Evolutionary conservation across 495 filamentous ascomycete species (phyloP).

Genomic region (Podospora sp.): DNA sequence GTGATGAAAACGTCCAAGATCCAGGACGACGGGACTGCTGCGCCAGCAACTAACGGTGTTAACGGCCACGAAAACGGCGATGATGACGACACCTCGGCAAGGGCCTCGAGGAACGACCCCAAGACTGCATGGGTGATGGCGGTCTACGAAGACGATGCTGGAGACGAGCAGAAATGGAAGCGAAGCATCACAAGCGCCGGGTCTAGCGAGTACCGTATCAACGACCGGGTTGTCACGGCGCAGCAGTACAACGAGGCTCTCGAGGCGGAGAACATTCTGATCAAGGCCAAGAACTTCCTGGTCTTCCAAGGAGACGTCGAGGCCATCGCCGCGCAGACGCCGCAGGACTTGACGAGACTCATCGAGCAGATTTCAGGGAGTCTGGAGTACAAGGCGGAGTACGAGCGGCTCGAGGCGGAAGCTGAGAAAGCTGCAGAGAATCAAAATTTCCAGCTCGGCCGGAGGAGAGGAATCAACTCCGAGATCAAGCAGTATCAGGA

Average conservation of each 20-base stretch:
- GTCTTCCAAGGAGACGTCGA: slow-evolving; percentile 99
- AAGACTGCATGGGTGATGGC: slow-evolving; percentile 98
- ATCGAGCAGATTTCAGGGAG: slow-evolving; percentile 98
- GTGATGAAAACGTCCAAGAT: slow-evolving; percentile 90
- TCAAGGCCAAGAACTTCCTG: slow-evolving; percentile 96
- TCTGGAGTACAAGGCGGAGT: slow-evolving; percentile 92
- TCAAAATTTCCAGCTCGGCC: slow-evolving; percentile 80
- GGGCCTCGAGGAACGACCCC: slow-evolving; percentile 67
- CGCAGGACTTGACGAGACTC: slow-evolving; percentile 88
- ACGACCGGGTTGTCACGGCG: slow-evolving; percentile 83
- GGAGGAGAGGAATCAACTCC: slow-evolving; percentile 91
- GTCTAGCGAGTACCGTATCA: slow-evolving; percentile 94
- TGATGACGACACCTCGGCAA: slow-evolving; percentile 59
- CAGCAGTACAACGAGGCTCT: slow-evolving; percentile 92
- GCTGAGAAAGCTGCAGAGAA: slow-evolving; percentile 86
- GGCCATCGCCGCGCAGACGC: slow-evolving; percentile 92
- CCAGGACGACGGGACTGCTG: slow-evolving; percentile 78
- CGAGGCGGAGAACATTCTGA: slow-evolving; percentile 92
- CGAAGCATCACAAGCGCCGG: slow-evolving; percentile 87
- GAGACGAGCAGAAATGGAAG: slow-evolving; percentile 95
- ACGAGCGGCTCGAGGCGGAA: slow-evolving; percentile 83
- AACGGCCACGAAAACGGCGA: slow-evolving; percentile 57
- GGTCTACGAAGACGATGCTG: slow-evolving; percentile 96
- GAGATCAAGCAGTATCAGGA: slow-evolving; percentile 98
- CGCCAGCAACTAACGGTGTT: slow-evolving; percentile 55